Percentiles rank a stretch among this genome's conserved stretches.
These are phyloP conservation scores for Wickerhamomyces strasburgensis DNA, from an alignment of 805 yeast species.

Conservation along the genomic window DNA sequence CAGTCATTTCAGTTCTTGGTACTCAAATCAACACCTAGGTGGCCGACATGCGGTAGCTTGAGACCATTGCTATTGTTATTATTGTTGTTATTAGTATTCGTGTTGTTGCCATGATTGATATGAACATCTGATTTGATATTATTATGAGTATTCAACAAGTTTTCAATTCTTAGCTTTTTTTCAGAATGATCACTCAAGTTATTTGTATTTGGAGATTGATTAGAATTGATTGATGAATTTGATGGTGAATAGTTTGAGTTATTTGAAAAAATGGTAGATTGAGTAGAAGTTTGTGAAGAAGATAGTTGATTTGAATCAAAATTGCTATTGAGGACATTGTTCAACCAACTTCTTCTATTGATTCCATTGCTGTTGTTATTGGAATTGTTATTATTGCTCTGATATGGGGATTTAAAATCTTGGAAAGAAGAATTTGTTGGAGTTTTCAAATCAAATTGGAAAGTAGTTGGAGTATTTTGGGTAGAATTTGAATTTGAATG, in stretches of 20 bases:
- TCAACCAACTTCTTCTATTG: constrained; percentile 17
- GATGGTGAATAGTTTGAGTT: too few relatives aligned
- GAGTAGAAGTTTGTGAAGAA: too few relatives aligned
- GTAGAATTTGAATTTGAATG: too few relatives aligned
- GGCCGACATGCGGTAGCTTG: constrained; percentile 20
- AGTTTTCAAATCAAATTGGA: too few relatives aligned
- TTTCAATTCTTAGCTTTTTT: constrained; percentile 18
- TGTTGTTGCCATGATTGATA: too few relatives aligned
- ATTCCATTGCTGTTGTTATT: constrained; percentile 4
- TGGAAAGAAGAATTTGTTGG: constrained; percentile 3
- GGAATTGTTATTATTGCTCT: constrained; percentile 5
- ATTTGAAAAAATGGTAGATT: too few relatives aligned
- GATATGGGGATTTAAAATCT: constrained; percentile 9
- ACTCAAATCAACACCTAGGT: constrained; percentile 14
- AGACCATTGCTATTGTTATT: too few relatives aligned
- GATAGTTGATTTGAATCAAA: constrained; percentile 8
- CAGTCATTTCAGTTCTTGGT: background rate
- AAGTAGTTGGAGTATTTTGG: too few relatives aligned
- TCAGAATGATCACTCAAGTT: constrained; percentile 8
- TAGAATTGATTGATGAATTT: too few relatives aligned
- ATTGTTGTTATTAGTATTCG: too few relatives aligned
- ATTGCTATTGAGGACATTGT: constrained; percentile 15
- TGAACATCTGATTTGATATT: too few relatives aligned
- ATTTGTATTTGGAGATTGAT: too few relatives aligned
- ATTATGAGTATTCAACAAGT: constrained; percentile 14